Base-by-base conservation (phyloP, 768 basidiomycete genomes). In the Dentipellis fragilis region DNA sequence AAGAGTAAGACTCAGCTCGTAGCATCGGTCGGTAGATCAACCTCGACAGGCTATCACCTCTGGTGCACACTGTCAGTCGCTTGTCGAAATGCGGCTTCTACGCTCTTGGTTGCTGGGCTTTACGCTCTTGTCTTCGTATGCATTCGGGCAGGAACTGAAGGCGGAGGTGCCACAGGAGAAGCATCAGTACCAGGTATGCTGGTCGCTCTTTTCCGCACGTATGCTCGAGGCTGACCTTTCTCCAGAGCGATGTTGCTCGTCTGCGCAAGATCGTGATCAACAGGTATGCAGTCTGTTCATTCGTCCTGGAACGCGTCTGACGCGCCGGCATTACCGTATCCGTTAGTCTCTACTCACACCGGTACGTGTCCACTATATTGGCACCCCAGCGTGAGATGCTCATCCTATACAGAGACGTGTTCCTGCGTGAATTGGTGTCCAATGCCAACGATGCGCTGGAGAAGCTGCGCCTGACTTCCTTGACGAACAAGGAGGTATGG, bases 361-460 rank as follows among this genome's bases (percentile, higher is more conserved):
- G 83, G 87, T 86, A 63, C 62, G 71, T 70, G 17, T 53, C 29
- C 17, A 48, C 10, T 36, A n/a, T 54, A 40, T 17, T 46, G 34
- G n/a, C 12, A 46, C 14, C 17, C 10, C 29, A 14, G 38, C 53
- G 51, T 3, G 6, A 16, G n/a, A 29, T 53, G 14, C 49, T 34
- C 36, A 49, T 7, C 17, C 21, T 17, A 39, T 14, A 8, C 54
- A 89, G 87, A 64, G 88, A 90, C 42, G 81, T 91, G 23, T 92
- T 91, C 68, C 77, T 92, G 50, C 89, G 94, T 46, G 94, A 97
- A 69, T 75, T 94, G 50, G 80, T 94, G 61, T 94, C 92, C 7
- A 95, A 95, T 65, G 88, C 94, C 42, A 96, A 97, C 68, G 96
- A 99, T 67, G 96, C 96, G 1, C 74, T 98, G 52, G 95, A 98